Base-by-base conservation (phyloP, 2,329 filamentous ascomycete genomes). In the Ceratocystiopsis brevicomis region DNA sequence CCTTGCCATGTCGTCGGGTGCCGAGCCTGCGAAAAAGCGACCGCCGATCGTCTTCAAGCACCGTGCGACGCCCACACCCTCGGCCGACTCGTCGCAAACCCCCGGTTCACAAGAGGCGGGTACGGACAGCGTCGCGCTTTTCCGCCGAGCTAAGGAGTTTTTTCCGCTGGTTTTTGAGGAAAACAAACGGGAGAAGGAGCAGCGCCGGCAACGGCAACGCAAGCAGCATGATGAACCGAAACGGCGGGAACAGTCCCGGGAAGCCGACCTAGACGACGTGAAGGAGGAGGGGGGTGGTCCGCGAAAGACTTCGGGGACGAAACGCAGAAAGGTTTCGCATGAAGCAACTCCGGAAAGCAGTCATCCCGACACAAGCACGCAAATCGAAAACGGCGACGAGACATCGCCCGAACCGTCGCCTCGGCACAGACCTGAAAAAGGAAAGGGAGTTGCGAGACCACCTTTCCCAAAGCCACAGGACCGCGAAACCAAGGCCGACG, bases 71-170 rank as follows among this genome's bases (percentile, higher is more conserved):
- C 39, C 30, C 12, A 13, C 37, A 19, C 32, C 35, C 21, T 38
- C 16, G 33, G 13, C 15, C 5, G 25, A 10, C 6, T 30, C 25
- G 8, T 30, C 25, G 8, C 25, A 30, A 10, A 30, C 25, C 25
- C 10, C 25, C 25, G 40, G 37, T 12, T 1, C 25, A 6, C 52
- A 56, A 17, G 52, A 54, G 16, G 49, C 52, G 25, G 59, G 25
- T 9, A 30, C 25, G 25, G 25, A 30, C 25, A 30, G 63, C 3
- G 58, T 74, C 12, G 59, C 58, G 2, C 56, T 74, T 6, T 75
- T 75, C 48, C 61, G 63, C 37, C 65, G 67, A 6, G 60, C 66
- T 13, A 66, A 64, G 47, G 60, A 66, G 45, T 69, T 71, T 53
- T 68, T 66, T 41, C 60, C 63, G 6, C 40, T 38, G 6, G 42